A percentile compares a stretch with the other conserved stretches of the same genome.
These are phyloP conservation scores for Penicillium sp. DNA, from an alignment of 2,329 filamentous ascomycete genomes.

Conservation along the genomic window DNA sequence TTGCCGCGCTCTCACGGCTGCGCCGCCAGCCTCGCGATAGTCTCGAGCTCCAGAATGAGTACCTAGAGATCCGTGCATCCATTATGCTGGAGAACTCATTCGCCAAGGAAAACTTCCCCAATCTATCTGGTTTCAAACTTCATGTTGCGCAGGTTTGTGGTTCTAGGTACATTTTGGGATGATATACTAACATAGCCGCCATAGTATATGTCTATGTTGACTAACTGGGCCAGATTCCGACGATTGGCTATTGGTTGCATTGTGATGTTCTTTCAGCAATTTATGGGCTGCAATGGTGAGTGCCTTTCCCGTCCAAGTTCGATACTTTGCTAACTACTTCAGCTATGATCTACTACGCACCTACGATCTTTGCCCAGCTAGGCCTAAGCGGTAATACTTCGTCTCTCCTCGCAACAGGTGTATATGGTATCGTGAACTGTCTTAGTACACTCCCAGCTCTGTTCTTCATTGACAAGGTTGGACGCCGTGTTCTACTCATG, in stretches of 20 bases:
- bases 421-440: constrained; percentile 42
- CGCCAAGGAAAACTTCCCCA: constrained; percentile 29
- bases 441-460: constrained; percentile 35
- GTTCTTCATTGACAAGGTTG: constrained; percentile 37
- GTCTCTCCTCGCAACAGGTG: constrained; percentile 37
- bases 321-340: background rate
- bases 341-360: constrained; percentile 52
- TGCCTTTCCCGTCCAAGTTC: constrained; percentile 44
- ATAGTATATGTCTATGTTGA: constrained; percentile 36
- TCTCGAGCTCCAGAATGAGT: constrained; percentile 51
- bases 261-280: constrained; percentile 49
- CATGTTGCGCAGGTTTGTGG: constrained; percentile 32
- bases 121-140: constrained; percentile 28
- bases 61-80: constrained; percentile 50
- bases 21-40: constrained; percentile 50
- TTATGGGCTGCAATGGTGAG: constrained; percentile 48
- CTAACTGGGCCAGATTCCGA: constrained; percentile 37
- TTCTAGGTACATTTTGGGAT: background rate
- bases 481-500: constrained; percentile 36
- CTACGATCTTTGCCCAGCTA: constrained; percentile 48
- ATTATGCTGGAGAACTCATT: constrained; percentile 39
- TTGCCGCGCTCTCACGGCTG: constrained; percentile 49
- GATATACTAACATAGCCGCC: background rate
- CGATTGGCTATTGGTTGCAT: constrained; percentile 41
- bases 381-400: constrained; percentile 41